These are phyloP conservation scores for Fusarium longipes DNA, from an alignment of 2,329 filamentous ascomycete genomes.

Conservation along the genomic window DNA sequence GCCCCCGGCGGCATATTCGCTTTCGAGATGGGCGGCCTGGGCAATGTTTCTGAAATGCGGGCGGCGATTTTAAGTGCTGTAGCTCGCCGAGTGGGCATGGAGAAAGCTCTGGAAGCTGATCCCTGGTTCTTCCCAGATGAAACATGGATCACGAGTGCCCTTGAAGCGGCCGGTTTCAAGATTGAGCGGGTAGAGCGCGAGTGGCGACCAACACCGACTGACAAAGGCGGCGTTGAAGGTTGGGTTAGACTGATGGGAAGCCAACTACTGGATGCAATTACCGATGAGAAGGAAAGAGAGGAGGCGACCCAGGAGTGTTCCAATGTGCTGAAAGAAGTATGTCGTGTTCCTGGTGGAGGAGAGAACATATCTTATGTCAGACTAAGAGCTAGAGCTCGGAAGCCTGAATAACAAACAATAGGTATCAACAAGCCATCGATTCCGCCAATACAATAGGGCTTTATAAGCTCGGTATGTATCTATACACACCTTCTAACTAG, in stretches of 20 bases:
- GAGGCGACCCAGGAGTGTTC: slow-evolving; percentile 64
- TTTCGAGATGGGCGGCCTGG: slow-evolving; percentile 79
- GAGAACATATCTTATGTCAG: slow-evolving; percentile 66
- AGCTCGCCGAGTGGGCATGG: slow-evolving; percentile 61
- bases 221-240: slow-evolving; percentile 69
- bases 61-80: slow-evolving; percentile 67
- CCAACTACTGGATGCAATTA: slow-evolving; percentile 65
- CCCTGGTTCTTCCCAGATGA: slow-evolving; percentile 82
- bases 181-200: slow-evolving; percentile 69
- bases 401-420: slow-evolving; percentile 47
- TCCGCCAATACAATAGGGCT: neutral
- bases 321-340: slow-evolving; percentile 65
- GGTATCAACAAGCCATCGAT: neutral
- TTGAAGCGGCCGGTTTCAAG: slow-evolving; percentile 59
- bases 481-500: neutral
- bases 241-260: slow-evolving; percentile 75
- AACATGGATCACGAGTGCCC: slow-evolving; percentile 63
- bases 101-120: slow-evolving; percentile 60
- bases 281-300: slow-evolving; percentile 60
- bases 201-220: slow-evolving; percentile 72
- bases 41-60: slow-evolving; percentile 73
- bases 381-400: slow-evolving; percentile 61
- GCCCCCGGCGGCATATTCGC: slow-evolving; percentile 67
- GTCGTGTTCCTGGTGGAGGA: slow-evolving; percentile 67
- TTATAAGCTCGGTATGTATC: neutral